Evolutionary conservation across 2,329 filamentous ascomycete species (phyloP).

Genomic region (Dothideomycetidae sp.): DNA sequence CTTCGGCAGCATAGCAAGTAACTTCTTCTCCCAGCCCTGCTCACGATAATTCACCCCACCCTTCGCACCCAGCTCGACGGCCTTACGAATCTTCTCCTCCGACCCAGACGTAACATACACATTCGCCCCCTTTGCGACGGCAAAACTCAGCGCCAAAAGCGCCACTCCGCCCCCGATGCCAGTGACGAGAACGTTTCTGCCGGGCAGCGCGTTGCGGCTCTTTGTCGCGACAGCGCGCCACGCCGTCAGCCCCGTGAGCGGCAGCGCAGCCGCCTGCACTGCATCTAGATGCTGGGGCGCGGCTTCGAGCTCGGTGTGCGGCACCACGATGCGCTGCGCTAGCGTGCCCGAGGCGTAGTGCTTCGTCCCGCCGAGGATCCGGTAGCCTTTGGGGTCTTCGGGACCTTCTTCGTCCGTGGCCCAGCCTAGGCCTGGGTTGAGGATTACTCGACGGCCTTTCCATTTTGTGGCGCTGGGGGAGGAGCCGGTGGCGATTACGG

Average conservation of each 20-base stretch:
- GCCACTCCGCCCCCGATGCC: conserved; percentile 91
- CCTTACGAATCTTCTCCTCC: conserved; percentile 59
- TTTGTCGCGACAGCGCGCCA: conserved; percentile 81
- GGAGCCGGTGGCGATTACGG: conserved; percentile 51
- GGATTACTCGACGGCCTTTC: conserved; percentile 55
- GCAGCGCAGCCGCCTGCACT: conserved; percentile 68
- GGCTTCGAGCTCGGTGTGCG: conserved; percentile 58
- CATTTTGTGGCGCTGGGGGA: conserved; percentile 39
- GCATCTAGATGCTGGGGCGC: conserved; percentile 58
- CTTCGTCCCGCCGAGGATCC: conserved; percentile 56
- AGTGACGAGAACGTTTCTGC: conserved; percentile 68
- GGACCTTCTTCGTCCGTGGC: conserved; percentile 55
- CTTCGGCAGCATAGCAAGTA: conserved; percentile 46
- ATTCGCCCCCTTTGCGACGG: conserved; percentile 55
- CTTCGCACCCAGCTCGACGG: conserved; percentile 56
- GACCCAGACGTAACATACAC: conserved; percentile 73
- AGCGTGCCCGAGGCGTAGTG: conserved; percentile 53
- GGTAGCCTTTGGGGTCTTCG: conserved; percentile 46
- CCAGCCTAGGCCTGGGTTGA: conserved; percentile 73
- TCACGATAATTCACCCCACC: conserved; percentile 76
- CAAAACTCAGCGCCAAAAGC: conserved; percentile 67
- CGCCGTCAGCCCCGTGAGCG: conserved; percentile 71
- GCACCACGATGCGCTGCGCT: conserved; percentile 57
- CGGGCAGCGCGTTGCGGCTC: conserved; percentile 46
- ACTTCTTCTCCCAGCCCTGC: conserved; percentile 65